Base-by-base conservation (phyloP, 176 grass and related monocot genomes). In the Saccharum officinarum region DNA sequence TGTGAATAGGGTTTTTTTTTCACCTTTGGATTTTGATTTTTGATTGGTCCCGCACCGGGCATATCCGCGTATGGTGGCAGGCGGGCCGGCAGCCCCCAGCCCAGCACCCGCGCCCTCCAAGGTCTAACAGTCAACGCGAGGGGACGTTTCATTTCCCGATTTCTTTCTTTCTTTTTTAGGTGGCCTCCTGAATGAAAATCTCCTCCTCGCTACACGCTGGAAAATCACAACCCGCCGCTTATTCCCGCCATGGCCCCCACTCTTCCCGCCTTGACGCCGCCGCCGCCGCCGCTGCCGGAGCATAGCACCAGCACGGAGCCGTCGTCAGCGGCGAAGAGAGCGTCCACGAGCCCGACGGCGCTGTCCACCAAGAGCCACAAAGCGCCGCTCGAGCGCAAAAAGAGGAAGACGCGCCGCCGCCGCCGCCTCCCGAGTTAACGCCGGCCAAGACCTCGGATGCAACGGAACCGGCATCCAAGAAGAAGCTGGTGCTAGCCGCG, bases 401-500 rank as follows among this genome's bases (percentile, higher is more conserved):
- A 46, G 70, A 46, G 70, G 70, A 73, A 26, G 41, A 1, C 69
- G n/a, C 40, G 46, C n/a, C n/a, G n/a, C n/a, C n/a, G n/a, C n/a
- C n/a, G n/a, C 46, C 46, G 71, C 42, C 42, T 0, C 20, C 54
- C 20, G 20, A 22, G 20, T 59, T 3, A 59, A n/a, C 20, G 23
- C 25, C 71, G 13, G 8, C 40, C 41, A 38, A 57, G 11, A 33
- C 57, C 36, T 68, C 78, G 22, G 46, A 60, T 2, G 82, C 61
- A 25, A 88, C 16, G 78, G 85, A 44, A 36, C 85, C 8, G 20
- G 20, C 16, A 66, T 92, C 20, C 86, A 82, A 7, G 36, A 78
- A 57, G 77, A 60, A 60, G 22, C 55, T 60, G 3, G 55, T 66
- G 72, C 10, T 88, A 30, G 77, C 78, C 34, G 66, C 69, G 71